These are phyloP conservation scores for Teratosphaeria viscida DNA, from an alignment of 2,329 filamentous ascomycete species.

Conservation along the genomic window DNA sequence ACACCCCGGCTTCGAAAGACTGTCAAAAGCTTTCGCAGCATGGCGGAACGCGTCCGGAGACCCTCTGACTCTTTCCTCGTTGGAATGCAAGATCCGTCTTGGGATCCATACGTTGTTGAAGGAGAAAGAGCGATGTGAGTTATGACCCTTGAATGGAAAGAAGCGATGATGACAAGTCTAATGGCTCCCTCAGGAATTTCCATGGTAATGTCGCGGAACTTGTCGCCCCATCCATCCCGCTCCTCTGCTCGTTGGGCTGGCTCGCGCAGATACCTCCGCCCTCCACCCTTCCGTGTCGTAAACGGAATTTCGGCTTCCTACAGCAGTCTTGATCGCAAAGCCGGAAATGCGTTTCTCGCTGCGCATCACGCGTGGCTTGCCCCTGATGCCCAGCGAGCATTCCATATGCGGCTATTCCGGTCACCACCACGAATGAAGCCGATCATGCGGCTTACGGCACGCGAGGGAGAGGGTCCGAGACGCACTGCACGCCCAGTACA, in stretches of 20 bases:
- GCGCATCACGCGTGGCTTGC: slow-evolving; percentile 24
- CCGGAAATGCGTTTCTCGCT: slow-evolving; percentile 9
- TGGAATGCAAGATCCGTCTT: slow-evolving; percentile 9
- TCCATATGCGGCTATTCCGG: slow-evolving; percentile 5
- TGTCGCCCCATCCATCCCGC: slow-evolving; percentile 32
- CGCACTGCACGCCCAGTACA: slow-evolving; percentile 18
- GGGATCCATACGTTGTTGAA: slow-evolving; percentile 7
- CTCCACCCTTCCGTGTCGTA: not conserved
- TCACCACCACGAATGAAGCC: not conserved
- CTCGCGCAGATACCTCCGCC: slow-evolving; percentile 22
- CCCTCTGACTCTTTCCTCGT: slow-evolving; percentile 15
- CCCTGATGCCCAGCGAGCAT: slow-evolving; percentile 10
- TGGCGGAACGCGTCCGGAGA: slow-evolving; percentile 7
- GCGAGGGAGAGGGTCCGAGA: slow-evolving; percentile 18
- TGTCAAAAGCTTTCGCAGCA: not conserved
- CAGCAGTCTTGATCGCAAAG: slow-evolving; percentile 1
- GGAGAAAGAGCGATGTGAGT: slow-evolving; percentile 15
- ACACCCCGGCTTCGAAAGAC: not conserved
- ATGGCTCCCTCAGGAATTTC: slow-evolving; percentile 11
- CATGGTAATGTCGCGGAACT: slow-evolving; percentile 20
- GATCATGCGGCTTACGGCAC: not conserved
- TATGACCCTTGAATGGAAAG: not conserved
- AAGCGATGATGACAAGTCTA: not conserved
- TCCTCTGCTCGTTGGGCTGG: slow-evolving; percentile 30
- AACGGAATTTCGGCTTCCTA: not conserved